Percentiles rank a stretch among this genome's conserved stretches.
Conservation (phyloP, 768 basidiomycete genomes). For the Xerocomus spinulosus region DNA sequence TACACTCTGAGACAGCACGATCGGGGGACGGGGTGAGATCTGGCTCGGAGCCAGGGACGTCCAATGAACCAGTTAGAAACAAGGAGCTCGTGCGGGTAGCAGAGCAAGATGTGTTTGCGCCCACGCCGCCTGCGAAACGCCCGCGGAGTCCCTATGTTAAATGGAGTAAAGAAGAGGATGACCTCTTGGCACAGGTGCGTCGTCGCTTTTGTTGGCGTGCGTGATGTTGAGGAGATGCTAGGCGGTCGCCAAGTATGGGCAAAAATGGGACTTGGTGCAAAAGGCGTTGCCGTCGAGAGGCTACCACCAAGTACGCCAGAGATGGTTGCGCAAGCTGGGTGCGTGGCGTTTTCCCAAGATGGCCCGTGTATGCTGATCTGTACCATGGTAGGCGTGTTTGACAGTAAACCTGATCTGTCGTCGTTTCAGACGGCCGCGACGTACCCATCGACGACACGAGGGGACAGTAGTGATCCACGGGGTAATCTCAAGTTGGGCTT, state of each 20-base stretch:
- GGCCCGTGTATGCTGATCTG: background rate
- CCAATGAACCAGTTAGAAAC: conserved; percentile 8
- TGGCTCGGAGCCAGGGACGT: background rate
- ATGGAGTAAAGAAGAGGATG: conserved; percentile 42
- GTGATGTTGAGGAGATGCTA: conserved; percentile 8
- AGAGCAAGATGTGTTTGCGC: conserved; percentile 23
- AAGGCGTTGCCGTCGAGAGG: conserved; percentile 38
- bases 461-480: conserved; percentile 19
- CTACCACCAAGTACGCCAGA: conserved; percentile 41
- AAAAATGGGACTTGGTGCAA: conserved; percentile 39
- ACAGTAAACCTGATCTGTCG: conserved; percentile 33
- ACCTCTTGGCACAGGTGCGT: conserved; percentile 35
- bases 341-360: background rate
- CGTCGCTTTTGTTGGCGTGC: background rate
- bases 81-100: conserved; percentile 24
- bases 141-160: conserved; percentile 39
- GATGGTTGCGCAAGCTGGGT: conserved; percentile 41
- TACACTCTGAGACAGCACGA: conserved; percentile 7
- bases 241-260: conserved; percentile 38
- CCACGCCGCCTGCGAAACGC: conserved; percentile 27
- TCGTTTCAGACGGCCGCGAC: conserved; percentile 29
- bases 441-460: conserved; percentile 11
- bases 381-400: conserved; percentile 29
- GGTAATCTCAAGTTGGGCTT: conserved; percentile 37
- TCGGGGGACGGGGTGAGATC: conserved; percentile 1